These are phyloP conservation scores for Eucalyptus cladocalyx DNA, from an alignment of 345 rosid genomes.

Conservation along the genomic window DNA sequence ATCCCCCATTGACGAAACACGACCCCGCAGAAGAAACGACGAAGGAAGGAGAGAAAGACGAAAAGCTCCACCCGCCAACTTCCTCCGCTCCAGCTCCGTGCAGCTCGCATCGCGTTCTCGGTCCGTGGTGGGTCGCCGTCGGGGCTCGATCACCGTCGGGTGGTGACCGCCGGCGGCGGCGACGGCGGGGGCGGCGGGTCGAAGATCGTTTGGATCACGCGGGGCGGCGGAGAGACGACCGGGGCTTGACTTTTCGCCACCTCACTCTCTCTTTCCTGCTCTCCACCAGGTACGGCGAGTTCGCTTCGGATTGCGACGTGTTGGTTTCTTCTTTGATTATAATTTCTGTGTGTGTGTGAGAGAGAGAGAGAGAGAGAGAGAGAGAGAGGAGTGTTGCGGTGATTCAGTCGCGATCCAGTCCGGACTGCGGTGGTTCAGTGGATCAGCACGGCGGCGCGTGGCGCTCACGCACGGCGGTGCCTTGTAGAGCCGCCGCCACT, in stretches of 20 bases:
- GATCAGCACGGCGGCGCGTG: not conserved
- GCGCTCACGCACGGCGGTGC: not conserved
- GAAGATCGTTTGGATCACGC: not conserved
- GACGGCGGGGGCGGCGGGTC: not conserved
- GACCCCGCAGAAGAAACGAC: not conserved
- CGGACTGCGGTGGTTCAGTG: not conserved
- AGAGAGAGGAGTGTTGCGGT: not conserved
- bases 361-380: not conserved
- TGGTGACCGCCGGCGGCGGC: not conserved
- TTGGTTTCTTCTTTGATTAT: not conserved
- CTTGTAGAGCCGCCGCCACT: not conserved
- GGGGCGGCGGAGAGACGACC: not conserved
- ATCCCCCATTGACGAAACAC: not conserved
- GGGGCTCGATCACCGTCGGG: not conserved
- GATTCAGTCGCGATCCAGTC: not conserved
- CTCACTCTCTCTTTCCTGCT: not conserved
- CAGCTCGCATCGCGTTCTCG: not conserved
- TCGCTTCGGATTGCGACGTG: not conserved
- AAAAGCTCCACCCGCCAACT: not conserved
- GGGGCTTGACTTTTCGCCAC: not conserved
- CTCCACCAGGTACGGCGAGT: not conserved
- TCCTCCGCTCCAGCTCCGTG: not conserved
- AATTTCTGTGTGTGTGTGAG: fast-evolving
- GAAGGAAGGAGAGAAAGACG: not conserved
- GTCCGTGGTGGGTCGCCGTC: not conserved